Evolutionary conservation across 257 asterid species (phyloP), one percentile per base, ranked within the genome.

Genomic region (Thymus mandschuricus): DNA sequence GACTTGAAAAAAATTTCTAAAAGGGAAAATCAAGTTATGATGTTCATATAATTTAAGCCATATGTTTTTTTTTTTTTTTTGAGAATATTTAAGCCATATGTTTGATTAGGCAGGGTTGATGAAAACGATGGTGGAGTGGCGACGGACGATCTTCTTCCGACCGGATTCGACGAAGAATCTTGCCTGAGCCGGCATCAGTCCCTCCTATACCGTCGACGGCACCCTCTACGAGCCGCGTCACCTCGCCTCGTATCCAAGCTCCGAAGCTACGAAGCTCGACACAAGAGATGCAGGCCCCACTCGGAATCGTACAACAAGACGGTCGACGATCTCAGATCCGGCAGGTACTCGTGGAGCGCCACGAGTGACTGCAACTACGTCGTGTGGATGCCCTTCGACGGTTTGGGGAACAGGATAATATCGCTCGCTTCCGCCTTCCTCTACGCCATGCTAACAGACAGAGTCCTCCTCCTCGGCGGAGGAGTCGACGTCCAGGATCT

Each of bases 141-240:
- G 3, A 76, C 74, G 30, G 92, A 87, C 3, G 85, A 89, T 59
- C 94, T 93, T 71, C 87, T 91, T 12, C 80, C 91, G 2, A 46
- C 76, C 35, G 92, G 89, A 56, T 80, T 90, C 5, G 87, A 90
- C 29, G 83, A 81, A 76, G 61, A 69, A 28, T 84, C 93, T 63
- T 92, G 98, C 80, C 69, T 69, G 8, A 92, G 97, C 72, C 86
- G 98, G 80, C 73, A 81, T 31, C 84, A 83, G 11, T 83, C 91
- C 6, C 77, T 73, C 72, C 45, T 75, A 52, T 88, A 79, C 62
- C 87, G 81, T 15, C 87, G 66, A 57, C 76, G 61, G n/a, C 64
- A 40, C 35, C 75, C 76, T 21, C 68, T 34, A 29, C 75, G 66
- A 30, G 86, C 95, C 21, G 86, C 95, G 27, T 88, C 96, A 29